Conservation (phyloP, 2,329 filamentous ascomycete species). For the Drechslerella dactyloides region DNA sequence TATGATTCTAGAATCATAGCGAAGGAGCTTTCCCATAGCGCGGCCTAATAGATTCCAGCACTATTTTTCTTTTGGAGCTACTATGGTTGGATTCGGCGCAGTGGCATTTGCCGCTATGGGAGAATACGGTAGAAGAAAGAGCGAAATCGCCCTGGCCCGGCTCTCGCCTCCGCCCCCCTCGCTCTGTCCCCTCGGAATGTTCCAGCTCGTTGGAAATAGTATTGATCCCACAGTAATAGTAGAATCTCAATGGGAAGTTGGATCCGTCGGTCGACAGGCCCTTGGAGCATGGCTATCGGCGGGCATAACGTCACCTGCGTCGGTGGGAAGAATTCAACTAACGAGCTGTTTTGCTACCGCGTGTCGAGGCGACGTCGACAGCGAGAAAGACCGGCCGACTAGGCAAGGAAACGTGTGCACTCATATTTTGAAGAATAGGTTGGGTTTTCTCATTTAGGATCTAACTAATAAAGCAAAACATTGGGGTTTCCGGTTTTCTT, state of each 20-base stretch:
- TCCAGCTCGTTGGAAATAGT: slow-evolving; percentile 44
- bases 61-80: not conserved
- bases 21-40: too few species aligned
- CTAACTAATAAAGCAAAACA: too few species aligned
- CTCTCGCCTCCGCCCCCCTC: slow-evolving; percentile 39
- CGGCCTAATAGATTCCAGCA: too few species aligned
- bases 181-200: slow-evolving; percentile 32
- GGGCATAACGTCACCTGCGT: slow-evolving; percentile 6
- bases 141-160: not conserved
- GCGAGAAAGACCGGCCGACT: not conserved
- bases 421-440: too few species aligned
- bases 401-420: not conserved
- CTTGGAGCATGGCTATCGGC: not conserved
- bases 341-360: too few species aligned
- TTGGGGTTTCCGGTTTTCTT: not conserved
- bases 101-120: not conserved
- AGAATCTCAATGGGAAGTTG: slow-evolving; percentile 39
- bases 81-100: not conserved
- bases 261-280: slow-evolving; percentile 4
- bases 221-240: slow-evolving; percentile 36
- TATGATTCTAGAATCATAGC: not conserved
- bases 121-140: not conserved
- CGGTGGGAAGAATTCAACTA: not conserved
- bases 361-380: not conserved
- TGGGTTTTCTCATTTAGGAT: too few species aligned